Evolutionary conservation across 352 stramenopile genomes (phyloP), one percentile per base, ranked within the genome.

Genomic region (Phytopythium aichiense): DNA sequence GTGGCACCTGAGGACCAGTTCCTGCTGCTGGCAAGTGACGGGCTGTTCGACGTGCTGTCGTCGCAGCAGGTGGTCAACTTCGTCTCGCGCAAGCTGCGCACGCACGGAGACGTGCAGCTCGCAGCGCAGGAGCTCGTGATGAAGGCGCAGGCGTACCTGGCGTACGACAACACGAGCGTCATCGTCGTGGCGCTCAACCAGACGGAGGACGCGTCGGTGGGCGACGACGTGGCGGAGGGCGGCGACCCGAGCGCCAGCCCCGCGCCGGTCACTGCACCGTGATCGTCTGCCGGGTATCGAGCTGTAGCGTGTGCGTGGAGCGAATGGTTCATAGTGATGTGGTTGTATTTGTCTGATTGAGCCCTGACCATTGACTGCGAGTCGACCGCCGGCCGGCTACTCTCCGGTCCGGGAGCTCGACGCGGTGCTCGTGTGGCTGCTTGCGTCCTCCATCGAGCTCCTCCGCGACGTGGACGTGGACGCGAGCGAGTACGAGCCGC

Each of bases 41-140:
- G 91, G 7, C 76, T 98, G 28, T 98, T 96, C 66, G 91, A 98
- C 60, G 89, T 97, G 30, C 68, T 98, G 20, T 88, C 89, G 25
- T 96, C 87, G 54, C 88, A 98, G 57, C 86, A 96, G 60, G 82
- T 85, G 23, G 84, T 98, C 7, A 97, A 98, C 64, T 97, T 97
- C 56, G 86, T 97, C 50, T 67, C 89, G 25, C 79, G 87, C n/a
- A 91, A 95, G 69, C 79, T 98, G 23, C 75, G 81, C 33, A 84
- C 84, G 45, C 84, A 96, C 63, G 87, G 91, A 53, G 88, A 97
- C 60, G 84, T 98, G 31, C 88, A 98, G 68, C 65, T 92, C 23
- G 89, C 89, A 8, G 87, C 88, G 1, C 86, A 96, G 67, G 90
- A 93, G 67, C 76, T 96, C 45, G 71, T 96, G 46, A 73, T 92